These are phyloP conservation scores for Canavalia gladiata DNA, from an alignment of 306 rosid genomes.

Conservation along the genomic window DNA sequence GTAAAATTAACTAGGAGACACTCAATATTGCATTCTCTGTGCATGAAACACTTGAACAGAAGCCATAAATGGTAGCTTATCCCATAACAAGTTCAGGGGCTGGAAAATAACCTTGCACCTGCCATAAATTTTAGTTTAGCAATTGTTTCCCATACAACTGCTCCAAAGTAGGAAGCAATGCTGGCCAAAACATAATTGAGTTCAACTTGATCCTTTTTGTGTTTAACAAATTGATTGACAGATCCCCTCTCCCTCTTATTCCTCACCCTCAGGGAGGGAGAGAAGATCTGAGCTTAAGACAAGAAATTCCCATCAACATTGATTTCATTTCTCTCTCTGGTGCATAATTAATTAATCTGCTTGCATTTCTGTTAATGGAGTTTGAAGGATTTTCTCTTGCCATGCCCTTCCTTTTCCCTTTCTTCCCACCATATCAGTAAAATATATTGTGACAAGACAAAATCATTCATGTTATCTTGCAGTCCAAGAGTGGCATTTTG, in stretches of 20 bases:
- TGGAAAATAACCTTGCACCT: neutral
- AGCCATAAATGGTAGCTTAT: neutral
- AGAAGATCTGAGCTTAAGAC: neutral
- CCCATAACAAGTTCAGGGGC: neutral
- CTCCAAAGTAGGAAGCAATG: neutral
- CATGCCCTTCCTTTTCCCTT: neutral
- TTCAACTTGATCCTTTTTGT: neutral
- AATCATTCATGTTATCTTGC: conserved; percentile 50
- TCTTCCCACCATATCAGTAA: neutral
- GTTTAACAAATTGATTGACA: neutral
- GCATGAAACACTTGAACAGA: neutral
- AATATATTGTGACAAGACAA: conserved; percentile 27
- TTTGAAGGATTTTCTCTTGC: neutral
- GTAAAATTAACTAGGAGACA: neutral
- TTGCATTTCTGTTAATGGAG: conserved; percentile 12
- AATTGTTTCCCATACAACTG: conserved; percentile 8
- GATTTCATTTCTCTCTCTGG: neutral
- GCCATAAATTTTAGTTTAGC: neutral
- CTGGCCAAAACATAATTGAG: neutral
- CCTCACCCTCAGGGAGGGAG: neutral
- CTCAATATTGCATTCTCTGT: neutral
- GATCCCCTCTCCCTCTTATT: neutral
- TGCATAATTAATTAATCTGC: conserved; percentile 1
- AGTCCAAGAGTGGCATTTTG: conserved; percentile 75
- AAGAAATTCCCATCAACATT: neutral